A percentile compares a stretch with the other conserved stretches of the same genome.
phyloP scores from a whole-genome alignment of 129 eudicot genomes.

The Helianthus tuberosus region DNA sequence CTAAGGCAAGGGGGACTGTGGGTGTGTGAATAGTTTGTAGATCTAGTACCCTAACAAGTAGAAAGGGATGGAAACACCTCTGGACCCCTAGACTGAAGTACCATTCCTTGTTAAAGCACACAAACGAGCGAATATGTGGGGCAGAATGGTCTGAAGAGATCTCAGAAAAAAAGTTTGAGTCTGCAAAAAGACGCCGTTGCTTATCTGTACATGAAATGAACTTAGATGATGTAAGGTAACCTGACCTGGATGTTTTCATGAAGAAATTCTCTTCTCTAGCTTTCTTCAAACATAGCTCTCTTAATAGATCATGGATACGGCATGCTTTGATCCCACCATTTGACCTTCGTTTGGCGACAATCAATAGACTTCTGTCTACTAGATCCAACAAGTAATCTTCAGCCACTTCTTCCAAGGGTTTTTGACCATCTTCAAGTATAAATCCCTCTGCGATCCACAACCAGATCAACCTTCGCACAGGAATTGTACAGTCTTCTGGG shows the following conservation, averaged over 20 bases:
- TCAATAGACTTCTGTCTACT: slow-evolving; percentile 25
- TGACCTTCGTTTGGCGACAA: slow-evolving; percentile 26
- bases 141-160: slow-evolving; percentile 30
- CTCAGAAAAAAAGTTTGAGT: slow-evolving; percentile 26
- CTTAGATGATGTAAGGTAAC: slow-evolving; percentile 25
- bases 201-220: neutral
- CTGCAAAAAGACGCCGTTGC: slow-evolving; percentile 31
- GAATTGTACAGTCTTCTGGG: slow-evolving; percentile 22
- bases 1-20: slow-evolving; percentile 49
- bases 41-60: slow-evolving; percentile 56
- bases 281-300: slow-evolving; percentile 31
- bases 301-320: slow-evolving; percentile 29
- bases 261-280: slow-evolving; percentile 34
- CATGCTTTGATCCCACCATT: slow-evolving; percentile 34
- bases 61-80: slow-evolving; percentile 45
- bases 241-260: slow-evolving; percentile 20
- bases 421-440: slow-evolving; percentile 24
- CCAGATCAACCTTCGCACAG: slow-evolving; percentile 28
- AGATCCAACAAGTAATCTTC: slow-evolving; percentile 38
- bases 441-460: slow-evolving; percentile 42
- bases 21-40: slow-evolving; percentile 38
- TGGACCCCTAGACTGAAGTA: slow-evolving; percentile 32
- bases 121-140: slow-evolving; percentile 32
- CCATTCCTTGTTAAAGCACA: slow-evolving; percentile 38
- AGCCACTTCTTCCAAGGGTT: slow-evolving; percentile 26